Conservation (phyloP, 495 filamentous ascomycete species). For the Xylaria flabelliformis region DNA sequence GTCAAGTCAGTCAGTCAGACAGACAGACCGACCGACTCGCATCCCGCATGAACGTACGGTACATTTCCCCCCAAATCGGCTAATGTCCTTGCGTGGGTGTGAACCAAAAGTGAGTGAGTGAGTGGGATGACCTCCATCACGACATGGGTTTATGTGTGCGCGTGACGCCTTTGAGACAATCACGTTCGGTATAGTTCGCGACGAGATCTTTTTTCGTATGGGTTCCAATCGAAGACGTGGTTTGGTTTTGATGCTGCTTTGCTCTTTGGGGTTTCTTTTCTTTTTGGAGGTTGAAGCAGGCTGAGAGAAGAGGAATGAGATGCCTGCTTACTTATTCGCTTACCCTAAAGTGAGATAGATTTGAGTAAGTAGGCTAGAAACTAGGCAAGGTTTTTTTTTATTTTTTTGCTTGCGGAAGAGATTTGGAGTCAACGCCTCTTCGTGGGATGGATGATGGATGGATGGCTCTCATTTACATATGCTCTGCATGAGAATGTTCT, state of each 20-base stretch:
- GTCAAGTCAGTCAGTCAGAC: neutral
- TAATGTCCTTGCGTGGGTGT: conserved; percentile 14
- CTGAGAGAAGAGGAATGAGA: neutral
- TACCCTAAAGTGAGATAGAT: neutral
- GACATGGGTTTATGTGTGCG: neutral
- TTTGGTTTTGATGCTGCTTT: neutral
- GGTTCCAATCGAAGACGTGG: neutral
- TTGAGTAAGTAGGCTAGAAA: conserved; percentile 11
- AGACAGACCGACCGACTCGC: neutral
- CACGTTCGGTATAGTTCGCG: neutral
- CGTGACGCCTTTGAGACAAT: neutral
- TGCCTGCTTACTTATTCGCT: neutral
- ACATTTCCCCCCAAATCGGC: neutral
- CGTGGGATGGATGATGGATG: neutral
- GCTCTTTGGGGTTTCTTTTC: neutral
- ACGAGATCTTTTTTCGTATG: neutral
- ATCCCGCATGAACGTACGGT: neutral
- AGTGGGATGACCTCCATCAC: neutral
- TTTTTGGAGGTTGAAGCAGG: neutral
- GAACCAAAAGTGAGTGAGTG: neutral
- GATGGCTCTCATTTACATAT: neutral
- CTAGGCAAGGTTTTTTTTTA: neutral
- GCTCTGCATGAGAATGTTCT: neutral
- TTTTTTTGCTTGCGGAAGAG: neutral
- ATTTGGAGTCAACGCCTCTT: neutral